Evolutionary conservation across 2,329 filamentous ascomycete species (phyloP), one percentile per base, ranked within the genome.

Genomic region (Colletotrichum aenigma): DNA sequence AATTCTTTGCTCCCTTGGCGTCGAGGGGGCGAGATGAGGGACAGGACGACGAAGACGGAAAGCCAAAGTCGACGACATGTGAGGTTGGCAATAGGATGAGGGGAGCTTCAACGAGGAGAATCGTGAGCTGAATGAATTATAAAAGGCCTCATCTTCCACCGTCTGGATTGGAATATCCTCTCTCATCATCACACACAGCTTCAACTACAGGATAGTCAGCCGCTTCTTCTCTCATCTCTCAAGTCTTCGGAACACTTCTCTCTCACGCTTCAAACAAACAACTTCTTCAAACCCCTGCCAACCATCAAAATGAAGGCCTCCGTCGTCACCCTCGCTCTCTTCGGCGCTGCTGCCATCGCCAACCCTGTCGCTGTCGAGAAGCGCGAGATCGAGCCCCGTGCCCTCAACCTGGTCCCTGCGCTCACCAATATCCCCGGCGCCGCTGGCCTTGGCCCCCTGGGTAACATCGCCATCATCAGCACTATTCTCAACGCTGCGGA

Each of bases 281-380:
- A 62, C 58, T 16, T 62, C 9, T 24, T 36, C 30, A 24, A 62
- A 36, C 28, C 28, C 30, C n/a, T 52, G n/a, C 26, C 30, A 21
- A 65, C 34, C 61, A 52, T 77, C 71, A 77, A 62, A 26, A 77
- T 77, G 76, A 77, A 77, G 75, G 36, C 65, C 43, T 64, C 65
- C 28, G 65, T 56, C n/a, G n/a, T 71, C 32, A 34, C 77, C 32
- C 24, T 78, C n/a, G 65, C 56, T 16, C 28, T 78, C 58, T 38
- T 71, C 38, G 43, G 48, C 43, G 43, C 43, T 52, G 24, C 34
- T 21, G 62, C 65, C 43, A 30, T 66, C 15, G 74, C 70, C 70
- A 76, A 67, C 65, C 74, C 74, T 13, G 28, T 76, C 12, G 74
- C 64, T 43, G 36, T 76, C 24, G 66, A 69, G 55, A 64, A 73